Evolutionary conservation across 768 basidiomycete genomes (phyloP).

Genomic region (Polyporus arcularius): DNA sequence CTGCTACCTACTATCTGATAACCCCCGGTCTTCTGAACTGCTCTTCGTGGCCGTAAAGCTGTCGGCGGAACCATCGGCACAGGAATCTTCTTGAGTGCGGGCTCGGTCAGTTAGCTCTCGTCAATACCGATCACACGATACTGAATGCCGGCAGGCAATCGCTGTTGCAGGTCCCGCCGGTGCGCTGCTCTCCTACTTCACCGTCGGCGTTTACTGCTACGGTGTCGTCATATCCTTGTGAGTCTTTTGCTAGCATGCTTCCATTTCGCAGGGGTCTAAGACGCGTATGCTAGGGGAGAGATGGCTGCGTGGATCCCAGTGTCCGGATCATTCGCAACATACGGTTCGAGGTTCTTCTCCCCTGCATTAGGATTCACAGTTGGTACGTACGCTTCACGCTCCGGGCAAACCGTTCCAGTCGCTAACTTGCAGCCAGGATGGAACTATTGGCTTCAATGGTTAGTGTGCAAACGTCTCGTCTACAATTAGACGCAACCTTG

Average conservation of each 20-base stretch:
- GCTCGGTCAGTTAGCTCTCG: conserved; percentile 40
- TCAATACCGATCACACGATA: not conserved
- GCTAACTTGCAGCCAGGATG: conserved; percentile 36
- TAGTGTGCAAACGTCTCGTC: conserved; percentile 5
- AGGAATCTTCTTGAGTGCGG: conserved; percentile 62
- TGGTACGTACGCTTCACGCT: conserved; percentile 32
- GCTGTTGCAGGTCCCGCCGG: conserved; percentile 61
- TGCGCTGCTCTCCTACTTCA: conserved; percentile 59
- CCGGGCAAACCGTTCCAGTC: not conserved
- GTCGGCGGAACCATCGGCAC: conserved; percentile 63
- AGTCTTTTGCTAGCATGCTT: not conserved
- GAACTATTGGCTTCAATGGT: conserved; percentile 61
- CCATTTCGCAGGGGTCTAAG: no score
- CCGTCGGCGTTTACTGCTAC: conserved; percentile 62
- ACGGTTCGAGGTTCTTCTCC: conserved; percentile 60
- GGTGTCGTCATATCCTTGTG: conserved; percentile 61
- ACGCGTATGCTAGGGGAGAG: conserved; percentile 45
- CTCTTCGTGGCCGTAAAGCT: conserved; percentile 29
- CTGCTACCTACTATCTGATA: not conserved
- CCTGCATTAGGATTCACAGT: conserved; percentile 61
- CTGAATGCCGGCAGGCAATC: conserved; percentile 41
- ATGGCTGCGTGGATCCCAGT: conserved; percentile 68
- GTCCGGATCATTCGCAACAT: conserved; percentile 60
- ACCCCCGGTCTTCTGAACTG: not conserved
- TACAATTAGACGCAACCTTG: conserved; percentile 6